Base-by-base conservation (phyloP, 1,139 yeast genomes). In the Hemisphaericaspora lyxosophila region DNA sequence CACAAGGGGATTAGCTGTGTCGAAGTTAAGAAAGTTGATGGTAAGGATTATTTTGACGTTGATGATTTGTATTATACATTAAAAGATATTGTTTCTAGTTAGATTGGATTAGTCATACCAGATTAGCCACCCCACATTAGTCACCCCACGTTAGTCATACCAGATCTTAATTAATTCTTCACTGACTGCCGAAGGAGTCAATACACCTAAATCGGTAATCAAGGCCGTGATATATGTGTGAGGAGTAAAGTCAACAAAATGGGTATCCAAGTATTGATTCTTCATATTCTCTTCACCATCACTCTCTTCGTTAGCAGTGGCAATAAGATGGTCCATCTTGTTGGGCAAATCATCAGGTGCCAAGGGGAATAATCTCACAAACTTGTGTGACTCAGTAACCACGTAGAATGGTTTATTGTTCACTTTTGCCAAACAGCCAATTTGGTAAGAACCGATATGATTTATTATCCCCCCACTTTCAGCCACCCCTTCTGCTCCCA, bases 401-500 rank as follows among this genome's bases (percentile, higher is more conserved):
- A 89, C 97, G 53, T 92, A 94, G 41, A 94, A 79, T 9, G 98
- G 98, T 57, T 88, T 90, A 58, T 88, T 85, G 43, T 95, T 86
- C 43, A 85, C 81, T 51, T 86, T 84, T 4, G 98, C 97, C 47
- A 94, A 67, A 39, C 95, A 94, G 18, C 97, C 97, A 38, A 92
- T 84, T 54, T 94, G 97, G 61, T 88, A 92, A 2, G 96, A 82
- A 3, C 99, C 99, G 47, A 94, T 85, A 55, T 90, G 94, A 61
- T 92, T 92, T 51, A 92, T 90, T 38, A 94, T 89, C 26, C 99
- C 99, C 41, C 99, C 99, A 59, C 95, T 85, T 68, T 92, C 99
- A 3, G 96, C 96, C 4, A 92, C 98, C 47, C 99, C 99, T 63
- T 92, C 98, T 1, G 98, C 98, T 40, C 99, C 99, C 46, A 92